These are phyloP conservation scores for Nigrospora oryzae DNA, from an alignment of 2,329 filamentous ascomycete species.

Conservation along the genomic window DNA sequence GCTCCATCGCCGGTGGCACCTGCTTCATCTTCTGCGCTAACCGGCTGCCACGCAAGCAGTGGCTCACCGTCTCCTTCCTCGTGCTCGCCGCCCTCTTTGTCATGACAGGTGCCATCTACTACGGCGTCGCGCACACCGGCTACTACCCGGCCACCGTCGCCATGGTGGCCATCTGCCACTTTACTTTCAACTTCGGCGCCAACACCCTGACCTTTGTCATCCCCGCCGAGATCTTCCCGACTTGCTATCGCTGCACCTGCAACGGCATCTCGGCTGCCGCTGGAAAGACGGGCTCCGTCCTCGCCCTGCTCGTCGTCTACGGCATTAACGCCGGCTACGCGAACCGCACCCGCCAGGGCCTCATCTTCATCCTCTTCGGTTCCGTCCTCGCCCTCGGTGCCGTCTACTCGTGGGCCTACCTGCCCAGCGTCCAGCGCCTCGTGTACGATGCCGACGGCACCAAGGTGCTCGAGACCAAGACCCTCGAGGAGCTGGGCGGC, in stretches of 20 bases:
- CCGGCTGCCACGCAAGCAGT: slow-evolving; percentile 36
- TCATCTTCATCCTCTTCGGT: slow-evolving; percentile 42
- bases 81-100: slow-evolving; percentile 36
- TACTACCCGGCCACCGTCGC: slow-evolving; percentile 34
- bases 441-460: slow-evolving; percentile 22
- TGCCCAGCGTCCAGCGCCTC: slow-evolving; percentile 37
- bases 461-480: slow-evolving; percentile 33
- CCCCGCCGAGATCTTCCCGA: slow-evolving; percentile 57
- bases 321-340: slow-evolving; percentile 37
- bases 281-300: slow-evolving; percentile 43
- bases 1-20: slow-evolving; percentile 39
- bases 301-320: slow-evolving; percentile 19
- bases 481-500: slow-evolving; percentile 41
- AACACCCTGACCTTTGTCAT: slow-evolving; percentile 58
- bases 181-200: slow-evolving; percentile 49
- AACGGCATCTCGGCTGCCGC: slow-evolving; percentile 54
- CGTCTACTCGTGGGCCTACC: slow-evolving; percentile 41
- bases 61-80: slow-evolving; percentile 41
- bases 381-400: slow-evolving; percentile 39
- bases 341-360: slow-evolving; percentile 32
- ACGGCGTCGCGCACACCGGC: slow-evolving; percentile 31
- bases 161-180: slow-evolving; percentile 43
- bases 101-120: slow-evolving; percentile 41
- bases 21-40: slow-evolving; percentile 40
- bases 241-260: slow-evolving; percentile 52